These are phyloP conservation scores for Linanthus parryae DNA, from an alignment of 148 eudicot genomes.

Conservation along the genomic window DNA sequence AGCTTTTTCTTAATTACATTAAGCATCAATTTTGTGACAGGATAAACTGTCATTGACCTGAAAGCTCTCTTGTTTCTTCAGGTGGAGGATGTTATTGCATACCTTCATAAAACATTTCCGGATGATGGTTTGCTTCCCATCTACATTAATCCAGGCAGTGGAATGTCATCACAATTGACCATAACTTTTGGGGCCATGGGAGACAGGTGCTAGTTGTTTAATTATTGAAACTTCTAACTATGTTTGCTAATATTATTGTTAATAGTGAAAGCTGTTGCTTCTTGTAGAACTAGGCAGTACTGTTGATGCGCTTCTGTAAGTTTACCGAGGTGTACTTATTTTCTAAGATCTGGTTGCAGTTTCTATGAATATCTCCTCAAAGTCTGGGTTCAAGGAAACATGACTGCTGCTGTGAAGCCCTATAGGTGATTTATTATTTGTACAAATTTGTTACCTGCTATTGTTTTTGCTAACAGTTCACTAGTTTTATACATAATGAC, in stretches of 20 bases:
- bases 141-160: conserved; percentile 72
- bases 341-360: conserved; percentile 48
- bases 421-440: conserved; percentile 69
- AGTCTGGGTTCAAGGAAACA: conserved; percentile 99
- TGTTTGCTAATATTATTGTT: no score
- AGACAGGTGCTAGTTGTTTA: conserved; percentile 63
- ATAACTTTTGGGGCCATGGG: conserved; percentile 99
- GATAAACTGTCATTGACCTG: no score
- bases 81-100: conserved; percentile 82
- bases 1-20: no score
- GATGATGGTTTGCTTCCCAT: conserved; percentile 89
- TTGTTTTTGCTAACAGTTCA: no score
- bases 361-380: conserved; percentile 96
- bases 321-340: no score
- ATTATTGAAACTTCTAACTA: no score
- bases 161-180: conserved; percentile 57
- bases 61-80: conserved; percentile 33
- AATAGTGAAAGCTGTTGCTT: no score
- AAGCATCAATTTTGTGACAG: no score
- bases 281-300: no score
- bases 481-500: no score
- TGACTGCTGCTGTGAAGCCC: conserved; percentile 70
- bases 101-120: conserved; percentile 84
- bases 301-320: no score
- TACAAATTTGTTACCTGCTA: no score